Percentiles rank a stretch among this genome's conserved stretches.
Evolutionary conservation across 1,284 basidiomycete genomes (phyloP).

Genomic region (Xerocomus nothofagi): DNA sequence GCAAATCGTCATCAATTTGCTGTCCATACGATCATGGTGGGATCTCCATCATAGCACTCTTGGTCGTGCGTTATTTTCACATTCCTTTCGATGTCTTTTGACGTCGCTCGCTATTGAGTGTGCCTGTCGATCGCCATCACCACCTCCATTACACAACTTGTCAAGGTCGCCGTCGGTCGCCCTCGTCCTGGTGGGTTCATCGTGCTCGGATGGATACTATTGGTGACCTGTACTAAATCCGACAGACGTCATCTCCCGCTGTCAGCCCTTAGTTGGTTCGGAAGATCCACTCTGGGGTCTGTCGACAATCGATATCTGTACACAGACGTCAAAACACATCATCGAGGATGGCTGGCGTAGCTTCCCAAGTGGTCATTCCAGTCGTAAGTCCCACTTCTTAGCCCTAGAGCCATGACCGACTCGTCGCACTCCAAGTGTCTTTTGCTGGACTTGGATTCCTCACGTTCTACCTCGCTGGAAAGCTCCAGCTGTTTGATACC

Average conservation of each 20-base stretch:
- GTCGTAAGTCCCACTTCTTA: conserved; percentile 43
- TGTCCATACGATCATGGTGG: conserved; percentile 62
- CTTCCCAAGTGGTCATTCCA: conserved; percentile 78
- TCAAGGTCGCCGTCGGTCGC: conserved; percentile 69
- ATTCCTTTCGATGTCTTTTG: neutral
- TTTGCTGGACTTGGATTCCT: conserved; percentile 78
- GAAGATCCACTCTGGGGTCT: conserved; percentile 61
- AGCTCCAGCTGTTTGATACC: conserved; percentile 69
- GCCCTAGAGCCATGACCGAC: neutral
- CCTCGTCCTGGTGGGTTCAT: conserved; percentile 54
- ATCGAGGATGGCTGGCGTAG: conserved; percentile 72
- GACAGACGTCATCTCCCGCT: conserved; percentile 61
- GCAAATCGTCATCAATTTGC: conserved; percentile 50
- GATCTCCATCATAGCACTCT: conserved; percentile 67
- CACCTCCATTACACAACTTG: conserved; percentile 61
- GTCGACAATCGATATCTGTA: conserved; percentile 64
- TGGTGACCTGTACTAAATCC: neutral
- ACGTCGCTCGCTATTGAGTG: conserved; percentile 36
- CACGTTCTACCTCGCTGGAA: conserved; percentile 71
- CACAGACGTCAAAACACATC: conserved; percentile 45
- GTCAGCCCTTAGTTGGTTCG: conserved; percentile 54
- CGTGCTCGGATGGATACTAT: neutral
- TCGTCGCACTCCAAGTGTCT: conserved; percentile 44
- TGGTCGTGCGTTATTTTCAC: conserved; percentile 42
- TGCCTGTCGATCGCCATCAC: conserved; percentile 57